phyloP scores from a whole-genome alignment of 1,139 yeast species.

The Taiozyma sp. region DNA sequence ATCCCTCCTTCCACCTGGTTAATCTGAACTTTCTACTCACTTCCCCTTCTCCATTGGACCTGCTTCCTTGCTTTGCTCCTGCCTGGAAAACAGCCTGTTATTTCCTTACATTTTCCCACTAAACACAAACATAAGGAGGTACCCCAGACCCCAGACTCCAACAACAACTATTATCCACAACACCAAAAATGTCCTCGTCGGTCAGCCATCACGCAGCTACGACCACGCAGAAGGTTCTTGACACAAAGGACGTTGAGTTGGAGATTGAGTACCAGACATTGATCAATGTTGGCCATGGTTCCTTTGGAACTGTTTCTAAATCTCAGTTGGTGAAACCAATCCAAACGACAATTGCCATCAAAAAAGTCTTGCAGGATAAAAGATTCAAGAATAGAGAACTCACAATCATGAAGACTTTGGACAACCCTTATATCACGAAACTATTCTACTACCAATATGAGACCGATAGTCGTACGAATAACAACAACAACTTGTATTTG shows the following conservation, averaged over 20 bases:
- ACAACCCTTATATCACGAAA: conserved; percentile 83
- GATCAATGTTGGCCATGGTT: conserved; percentile 93
- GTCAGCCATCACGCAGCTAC: background rate
- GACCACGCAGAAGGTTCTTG: conserved; percentile 12
- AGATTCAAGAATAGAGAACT: conserved; percentile 94
- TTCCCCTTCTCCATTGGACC: too few species aligned
- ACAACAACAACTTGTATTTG: conserved; percentile 74
- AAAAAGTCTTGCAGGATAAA: conserved; percentile 90
- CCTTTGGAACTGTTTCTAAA: conserved; percentile 94
- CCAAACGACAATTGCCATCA: conserved; percentile 79
- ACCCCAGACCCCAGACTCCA: background rate
- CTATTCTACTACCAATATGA: conserved; percentile 87
- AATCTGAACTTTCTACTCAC: too few species aligned
- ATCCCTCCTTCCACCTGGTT: too few species aligned
- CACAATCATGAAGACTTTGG: conserved; percentile 87
- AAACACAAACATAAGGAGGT: background rate
- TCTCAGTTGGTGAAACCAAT: conserved; percentile 74
- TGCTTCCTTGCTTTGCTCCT: too few species aligned
- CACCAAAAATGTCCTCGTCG: background rate
- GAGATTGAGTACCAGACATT: conserved; percentile 32
- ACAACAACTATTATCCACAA: background rate
- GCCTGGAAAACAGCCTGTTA: too few species aligned
- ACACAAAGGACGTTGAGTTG: conserved; percentile 17
- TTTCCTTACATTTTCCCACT: too few species aligned
- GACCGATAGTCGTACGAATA: conserved; percentile 43